These are phyloP conservation scores for Boeremia exigua DNA, from an alignment of 2,329 filamentous ascomycete species.

Conservation along the genomic window DNA sequence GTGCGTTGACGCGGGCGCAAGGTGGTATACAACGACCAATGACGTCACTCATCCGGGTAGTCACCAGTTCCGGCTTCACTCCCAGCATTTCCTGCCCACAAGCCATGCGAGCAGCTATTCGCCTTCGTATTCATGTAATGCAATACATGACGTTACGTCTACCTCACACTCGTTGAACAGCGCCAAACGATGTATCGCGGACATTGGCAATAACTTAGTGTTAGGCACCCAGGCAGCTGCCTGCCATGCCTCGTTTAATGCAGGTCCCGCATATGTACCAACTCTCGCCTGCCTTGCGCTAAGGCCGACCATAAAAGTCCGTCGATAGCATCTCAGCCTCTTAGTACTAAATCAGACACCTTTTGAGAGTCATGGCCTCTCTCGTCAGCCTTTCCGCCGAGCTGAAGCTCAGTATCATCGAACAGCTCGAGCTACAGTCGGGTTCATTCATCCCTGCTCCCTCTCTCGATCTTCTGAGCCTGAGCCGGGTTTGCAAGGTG, in stretches of 20 bases:
- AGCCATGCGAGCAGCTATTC: too few relatives aligned
- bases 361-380: neutral
- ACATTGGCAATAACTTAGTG: too few relatives aligned
- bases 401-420: neutral
- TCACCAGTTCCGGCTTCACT: too few relatives aligned
- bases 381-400: neutral
- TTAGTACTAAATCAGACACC: neutral
- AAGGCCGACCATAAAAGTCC: neutral
- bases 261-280: neutral
- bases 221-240: neutral
- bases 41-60: too few relatives aligned
- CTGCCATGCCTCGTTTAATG: neutral
- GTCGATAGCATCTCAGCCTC: neutral
- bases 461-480: neutral
- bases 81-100: too few relatives aligned
- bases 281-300: neutral
- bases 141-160: too few relatives aligned
- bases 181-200: too few relatives aligned
- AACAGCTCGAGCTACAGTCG: neutral
- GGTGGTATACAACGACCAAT: too few relatives aligned
- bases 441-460: neutral
- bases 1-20: too few relatives aligned
- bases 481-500: neutral
- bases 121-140: too few relatives aligned
- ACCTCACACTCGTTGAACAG: too few relatives aligned